Percentiles rank a stretch among this genome's conserved stretches.
phyloP scores from a whole-genome alignment of 371 early-diverging fungal species.

The Mucor piriformis region DNA sequence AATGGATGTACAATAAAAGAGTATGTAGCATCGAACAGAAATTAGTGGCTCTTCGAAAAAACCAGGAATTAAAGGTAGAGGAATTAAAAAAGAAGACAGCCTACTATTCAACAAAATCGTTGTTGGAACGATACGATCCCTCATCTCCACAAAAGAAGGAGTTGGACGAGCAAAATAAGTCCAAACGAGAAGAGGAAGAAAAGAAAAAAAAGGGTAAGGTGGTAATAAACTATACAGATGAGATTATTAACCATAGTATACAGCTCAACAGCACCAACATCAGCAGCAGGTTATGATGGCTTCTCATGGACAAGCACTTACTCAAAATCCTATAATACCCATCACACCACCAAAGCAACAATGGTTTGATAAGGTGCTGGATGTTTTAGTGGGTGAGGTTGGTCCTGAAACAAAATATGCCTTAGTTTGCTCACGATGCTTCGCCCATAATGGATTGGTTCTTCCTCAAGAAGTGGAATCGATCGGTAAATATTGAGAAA shows the following conservation, averaged over 20 bases:
- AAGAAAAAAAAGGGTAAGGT: not conserved
- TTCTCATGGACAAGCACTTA: too few relatives aligned
- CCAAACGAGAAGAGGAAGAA: slow-evolving; percentile 2
- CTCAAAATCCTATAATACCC: not conserved
- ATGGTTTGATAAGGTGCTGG: slow-evolving; percentile 85
- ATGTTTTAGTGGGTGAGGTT: slow-evolving; percentile 83
- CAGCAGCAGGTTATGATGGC: too few relatives aligned
- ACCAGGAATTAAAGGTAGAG: slow-evolving; percentile 71
- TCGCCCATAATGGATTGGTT: slow-evolving; percentile 88
- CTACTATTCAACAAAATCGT: slow-evolving; percentile 84
- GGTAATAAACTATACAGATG: not conserved
- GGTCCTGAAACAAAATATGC: slow-evolving; percentile 85
- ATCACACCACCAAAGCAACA: slow-evolving; percentile 8
- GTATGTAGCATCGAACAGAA: slow-evolving; percentile 56
- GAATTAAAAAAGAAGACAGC: slow-evolving; percentile 86
- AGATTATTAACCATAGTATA: not conserved
- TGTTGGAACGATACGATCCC: slow-evolving; percentile 86
- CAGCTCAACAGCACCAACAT: too few relatives aligned
- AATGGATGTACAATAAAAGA: slow-evolving; percentile 57
- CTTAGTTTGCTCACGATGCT: slow-evolving; percentile 86
- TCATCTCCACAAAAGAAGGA: slow-evolving; percentile 17
- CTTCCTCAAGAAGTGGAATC: slow-evolving; percentile 74
- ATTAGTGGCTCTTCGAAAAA: slow-evolving; percentile 50
- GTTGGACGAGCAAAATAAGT: slow-evolving; percentile 5
- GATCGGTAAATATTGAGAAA: slow-evolving; percentile 53